Evolutionary conservation across 192 early-diverging fungal species (phyloP), one percentile per base, ranked within the genome.

Genomic region (Backusella psychrophila): DNA sequence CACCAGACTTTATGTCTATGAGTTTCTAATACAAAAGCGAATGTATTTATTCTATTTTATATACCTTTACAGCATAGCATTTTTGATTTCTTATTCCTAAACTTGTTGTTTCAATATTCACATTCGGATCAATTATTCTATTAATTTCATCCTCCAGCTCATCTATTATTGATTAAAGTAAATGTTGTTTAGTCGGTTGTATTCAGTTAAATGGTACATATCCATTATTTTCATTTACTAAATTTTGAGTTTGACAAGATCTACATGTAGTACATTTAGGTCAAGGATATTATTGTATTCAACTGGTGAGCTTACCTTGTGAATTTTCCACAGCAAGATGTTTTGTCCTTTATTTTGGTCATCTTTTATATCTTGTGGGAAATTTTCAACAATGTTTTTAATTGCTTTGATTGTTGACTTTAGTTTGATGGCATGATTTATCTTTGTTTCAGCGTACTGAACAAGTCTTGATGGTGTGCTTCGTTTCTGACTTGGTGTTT

Each of bases 31-130:
- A 17, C 35, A 1, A 21, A 38, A 38, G 19, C 8, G 0, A 29
- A 39, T 9, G 1, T 39, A n/a, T 21, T 9, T 63, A 63, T 14
- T 17, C 6, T 53, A 33, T 36, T 38, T 6, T 19, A 36, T n/a
- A 21, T 71, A 84, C 84, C 83, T 93, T 95, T 41, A 96, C 90
- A 5, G 94, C 94, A 78, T 95, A 94, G 73, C 94, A 95, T 33
- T 94, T 86, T 81, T 96, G 96, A 75, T 95, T 94, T 42, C 91
- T 85, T 39, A 94, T 77, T 38, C 90, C 92, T 21, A 94, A 78
- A n/a, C 93, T 83, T 14, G 83, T 90, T 76, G 93, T 96, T 77
- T 94, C 90, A 65, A 87, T 83, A 0, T 85, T 81, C 4, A 94
- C 77, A 38, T 93, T 92, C n/a, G 88, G 85, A 69, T 96, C 89